Evolutionary conservation across 805 yeast species (phyloP).

Genomic region (Kockiozyma suomiensis): DNA sequence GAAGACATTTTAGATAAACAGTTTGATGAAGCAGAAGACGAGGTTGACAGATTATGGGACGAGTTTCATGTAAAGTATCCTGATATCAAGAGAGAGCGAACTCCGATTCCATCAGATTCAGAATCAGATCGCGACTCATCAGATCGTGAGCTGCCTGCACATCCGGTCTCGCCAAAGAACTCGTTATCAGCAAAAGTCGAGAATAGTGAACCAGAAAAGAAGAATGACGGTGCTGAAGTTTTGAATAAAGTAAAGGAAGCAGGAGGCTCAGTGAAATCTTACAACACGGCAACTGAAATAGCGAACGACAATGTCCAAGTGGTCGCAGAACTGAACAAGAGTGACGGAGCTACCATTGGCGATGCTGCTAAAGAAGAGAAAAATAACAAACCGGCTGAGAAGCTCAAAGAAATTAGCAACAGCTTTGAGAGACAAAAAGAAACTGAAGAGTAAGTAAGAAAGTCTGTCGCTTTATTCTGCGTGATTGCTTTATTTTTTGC

Average conservation of each 20-base stretch:
- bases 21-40: slow-evolving; percentile 8
- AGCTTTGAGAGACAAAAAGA: no score
- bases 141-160: background rate
- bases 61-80: slow-evolving; percentile 10
- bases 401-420: no score
- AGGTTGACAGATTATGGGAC: slow-evolving; percentile 14
- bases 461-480: background rate
- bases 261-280: background rate
- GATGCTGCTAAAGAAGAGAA: no score
- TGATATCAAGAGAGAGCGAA: slow-evolving; percentile 1
- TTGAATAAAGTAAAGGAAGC: background rate
- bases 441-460: no score
- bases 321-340: background rate
- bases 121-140: slow-evolving; percentile 6
- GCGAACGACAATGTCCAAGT: background rate
- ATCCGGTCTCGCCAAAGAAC: background rate
- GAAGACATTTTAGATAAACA: slow-evolving; percentile 12
- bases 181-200: background rate
- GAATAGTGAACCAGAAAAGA: background rate
- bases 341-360: no score
- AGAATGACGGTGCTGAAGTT: background rate
- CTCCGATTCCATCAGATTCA: slow-evolving; percentile 3
- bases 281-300: background rate
- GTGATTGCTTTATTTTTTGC: background rate
- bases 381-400: no score